phyloP scores from a whole-genome alignment of 129 eudicot genomes.

The Ambrosia artemisiifolia region DNA sequence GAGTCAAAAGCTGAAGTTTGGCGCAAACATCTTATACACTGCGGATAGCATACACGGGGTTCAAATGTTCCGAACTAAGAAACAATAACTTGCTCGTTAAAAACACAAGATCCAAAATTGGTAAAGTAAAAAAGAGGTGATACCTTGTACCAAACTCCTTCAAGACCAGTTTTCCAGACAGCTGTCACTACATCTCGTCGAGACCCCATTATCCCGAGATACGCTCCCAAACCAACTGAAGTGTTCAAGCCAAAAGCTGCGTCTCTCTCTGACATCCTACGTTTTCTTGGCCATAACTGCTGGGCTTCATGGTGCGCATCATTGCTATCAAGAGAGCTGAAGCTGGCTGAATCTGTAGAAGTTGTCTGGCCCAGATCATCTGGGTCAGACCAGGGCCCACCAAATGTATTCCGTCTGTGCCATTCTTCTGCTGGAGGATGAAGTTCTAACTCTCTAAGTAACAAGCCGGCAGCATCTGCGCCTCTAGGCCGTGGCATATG shows the following conservation, averaged over 20 bases:
- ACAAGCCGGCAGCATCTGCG: constrained; percentile 96
- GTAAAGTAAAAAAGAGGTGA: not conserved
- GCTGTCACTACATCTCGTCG: constrained; percentile 94
- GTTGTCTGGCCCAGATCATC: constrained; percentile 59
- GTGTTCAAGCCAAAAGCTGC: constrained; percentile 96
- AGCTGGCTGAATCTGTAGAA: constrained; percentile 46
- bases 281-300: constrained; percentile 89
- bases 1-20: constrained; percentile 86
- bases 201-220: constrained; percentile 98
- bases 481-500: constrained; percentile 99
- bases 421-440: constrained; percentile 99
- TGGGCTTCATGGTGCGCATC: constrained; percentile 60
- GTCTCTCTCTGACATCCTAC: constrained; percentile 95
- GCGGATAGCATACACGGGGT: constrained; percentile 25
- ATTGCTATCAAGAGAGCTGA: constrained; percentile 41
- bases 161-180: constrained; percentile 96
- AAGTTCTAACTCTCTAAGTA: constrained; percentile 90
- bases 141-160: constrained; percentile 99
- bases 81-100: not conserved
- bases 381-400: constrained; percentile 98
- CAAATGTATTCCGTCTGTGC: constrained; percentile 90
- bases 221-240: constrained; percentile 92
- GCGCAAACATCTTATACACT: constrained; percentile 96
- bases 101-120: not conserved
- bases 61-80: not conserved